Conservation (phyloP, 2,329 filamentous ascomycete species). For the Ascochyta fabae region DNA sequence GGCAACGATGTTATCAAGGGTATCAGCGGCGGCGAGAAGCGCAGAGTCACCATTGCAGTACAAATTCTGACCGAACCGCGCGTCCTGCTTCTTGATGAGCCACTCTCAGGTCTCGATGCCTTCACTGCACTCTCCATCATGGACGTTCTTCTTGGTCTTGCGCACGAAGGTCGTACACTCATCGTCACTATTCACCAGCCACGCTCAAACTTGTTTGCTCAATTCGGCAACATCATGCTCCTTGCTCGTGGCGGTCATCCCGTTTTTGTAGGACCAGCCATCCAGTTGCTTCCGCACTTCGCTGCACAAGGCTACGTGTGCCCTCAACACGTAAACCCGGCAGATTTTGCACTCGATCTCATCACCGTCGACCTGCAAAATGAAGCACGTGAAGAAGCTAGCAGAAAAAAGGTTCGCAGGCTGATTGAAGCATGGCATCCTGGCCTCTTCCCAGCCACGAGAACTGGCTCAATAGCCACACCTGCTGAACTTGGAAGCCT, state of each 20-base stretch:
- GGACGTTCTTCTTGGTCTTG: conserved; percentile 72
- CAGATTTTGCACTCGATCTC: conserved; percentile 78
- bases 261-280: conserved; percentile 70
- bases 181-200: conserved; percentile 82
- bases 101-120: conserved; percentile 76
- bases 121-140: conserved; percentile 77
- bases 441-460: conserved; percentile 33
- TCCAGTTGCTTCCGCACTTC: conserved; percentile 71
- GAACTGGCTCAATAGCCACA: conserved; percentile 59
- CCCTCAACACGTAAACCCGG: conserved; percentile 74
- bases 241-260: conserved; percentile 72
- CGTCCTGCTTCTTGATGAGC: conserved; percentile 76
- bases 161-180: conserved; percentile 74
- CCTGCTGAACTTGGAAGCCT: conserved; percentile 76
- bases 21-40: conserved; percentile 80
- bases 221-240: conserved; percentile 75
- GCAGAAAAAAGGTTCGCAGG: conserved; percentile 65
- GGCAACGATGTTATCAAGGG: conserved; percentile 77
- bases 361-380: conserved; percentile 78
- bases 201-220: conserved; percentile 72
- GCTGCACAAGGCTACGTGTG: conserved; percentile 66
- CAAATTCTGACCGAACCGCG: conserved; percentile 78
- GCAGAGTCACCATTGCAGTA: conserved; percentile 77
- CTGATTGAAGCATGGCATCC: conserved; percentile 67
- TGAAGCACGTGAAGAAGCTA: conserved; percentile 66